These are phyloP conservation scores for Ceratobasidium sp. DNA, from an alignment of 1,284 basidiomycete species.

Conservation along the genomic window DNA sequence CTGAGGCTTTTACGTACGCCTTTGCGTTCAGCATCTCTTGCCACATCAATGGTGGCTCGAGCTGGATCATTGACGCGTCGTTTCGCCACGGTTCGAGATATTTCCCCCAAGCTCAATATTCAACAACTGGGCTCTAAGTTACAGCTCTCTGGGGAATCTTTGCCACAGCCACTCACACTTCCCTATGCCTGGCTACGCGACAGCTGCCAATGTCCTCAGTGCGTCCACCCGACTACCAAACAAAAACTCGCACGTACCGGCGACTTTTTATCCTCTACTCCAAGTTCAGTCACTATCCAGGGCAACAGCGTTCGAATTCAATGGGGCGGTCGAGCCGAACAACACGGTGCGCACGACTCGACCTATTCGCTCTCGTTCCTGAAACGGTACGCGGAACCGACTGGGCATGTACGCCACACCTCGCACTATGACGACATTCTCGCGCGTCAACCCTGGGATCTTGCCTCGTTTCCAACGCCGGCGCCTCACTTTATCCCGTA, in stretches of 20 bases:
- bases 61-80: background rate
- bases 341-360: slow-evolving; percentile 57
- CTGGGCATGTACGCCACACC: slow-evolving; percentile 34
- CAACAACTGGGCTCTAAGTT: background rate
- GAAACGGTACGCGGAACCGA: slow-evolving; percentile 63
- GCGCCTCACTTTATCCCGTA: background rate
- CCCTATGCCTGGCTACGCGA: slow-evolving; percentile 68
- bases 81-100: background rate
- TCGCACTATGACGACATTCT: slow-evolving; percentile 54
- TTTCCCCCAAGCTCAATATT: background rate
- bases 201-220: slow-evolving; percentile 68
- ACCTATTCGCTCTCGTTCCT: slow-evolving; percentile 64
- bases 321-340: background rate
- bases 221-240: slow-evolving; percentile 77
- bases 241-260: slow-evolving; percentile 81
- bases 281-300: background rate
- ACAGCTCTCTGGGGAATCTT: slow-evolving; percentile 10
- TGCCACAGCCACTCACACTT: slow-evolving; percentile 46
- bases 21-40: too few species aligned
- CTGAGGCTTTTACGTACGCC: too few species aligned
- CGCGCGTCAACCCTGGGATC: slow-evolving; percentile 57
- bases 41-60: too few species aligned
- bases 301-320: slow-evolving; percentile 6
- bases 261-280: slow-evolving; percentile 46
- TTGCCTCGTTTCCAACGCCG: slow-evolving; percentile 52